phyloP scores from a whole-genome alignment of 805 yeast species.

The Nematodospora valgi region DNA sequence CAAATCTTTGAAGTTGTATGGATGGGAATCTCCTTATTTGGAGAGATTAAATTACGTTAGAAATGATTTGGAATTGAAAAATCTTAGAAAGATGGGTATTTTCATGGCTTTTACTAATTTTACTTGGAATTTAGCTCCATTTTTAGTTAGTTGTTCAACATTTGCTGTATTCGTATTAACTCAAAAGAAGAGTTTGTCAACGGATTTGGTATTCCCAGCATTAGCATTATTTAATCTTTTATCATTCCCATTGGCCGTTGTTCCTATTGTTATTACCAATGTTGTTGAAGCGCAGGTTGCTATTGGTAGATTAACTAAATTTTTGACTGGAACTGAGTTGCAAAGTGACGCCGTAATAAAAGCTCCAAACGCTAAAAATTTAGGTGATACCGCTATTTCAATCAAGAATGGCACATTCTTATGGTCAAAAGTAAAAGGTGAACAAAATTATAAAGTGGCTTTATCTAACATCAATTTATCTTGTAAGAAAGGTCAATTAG shows the following conservation, averaged over 20 bases:
- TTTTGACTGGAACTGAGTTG: constrained; percentile 72
- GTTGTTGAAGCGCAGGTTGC: constrained; percentile 89
- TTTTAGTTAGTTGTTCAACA: constrained; percentile 83
- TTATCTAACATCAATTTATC: constrained; percentile 57
- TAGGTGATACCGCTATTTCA: constrained; percentile 66
- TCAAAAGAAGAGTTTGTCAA: constrained; percentile 61
- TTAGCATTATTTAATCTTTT: constrained; percentile 82
- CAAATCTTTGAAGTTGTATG: constrained; percentile 88
- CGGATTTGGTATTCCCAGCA: constrained; percentile 92
- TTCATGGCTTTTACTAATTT: constrained; percentile 69
- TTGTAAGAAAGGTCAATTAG: constrained; percentile 72
- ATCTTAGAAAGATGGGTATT: constrained; percentile 69
- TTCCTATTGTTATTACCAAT: constrained; percentile 86
- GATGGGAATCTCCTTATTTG: constrained; percentile 90
- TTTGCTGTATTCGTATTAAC: constrained; percentile 74
- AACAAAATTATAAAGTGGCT: constrained; percentile 57
- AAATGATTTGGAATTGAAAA: constrained; percentile 79
- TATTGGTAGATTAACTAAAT: constrained; percentile 65
- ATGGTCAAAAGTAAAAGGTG: constrained; percentile 70
- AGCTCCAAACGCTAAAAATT: constrained; percentile 42
- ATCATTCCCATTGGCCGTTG: constrained; percentile 85
- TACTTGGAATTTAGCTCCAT: constrained; percentile 84
- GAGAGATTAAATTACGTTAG: constrained; percentile 74
- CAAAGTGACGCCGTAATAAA: constrained; percentile 73
- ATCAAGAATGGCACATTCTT: constrained; percentile 68